Conservation (phyloP, 2,329 filamentous ascomycete genomes). For the Xylaria sp. region DNA sequence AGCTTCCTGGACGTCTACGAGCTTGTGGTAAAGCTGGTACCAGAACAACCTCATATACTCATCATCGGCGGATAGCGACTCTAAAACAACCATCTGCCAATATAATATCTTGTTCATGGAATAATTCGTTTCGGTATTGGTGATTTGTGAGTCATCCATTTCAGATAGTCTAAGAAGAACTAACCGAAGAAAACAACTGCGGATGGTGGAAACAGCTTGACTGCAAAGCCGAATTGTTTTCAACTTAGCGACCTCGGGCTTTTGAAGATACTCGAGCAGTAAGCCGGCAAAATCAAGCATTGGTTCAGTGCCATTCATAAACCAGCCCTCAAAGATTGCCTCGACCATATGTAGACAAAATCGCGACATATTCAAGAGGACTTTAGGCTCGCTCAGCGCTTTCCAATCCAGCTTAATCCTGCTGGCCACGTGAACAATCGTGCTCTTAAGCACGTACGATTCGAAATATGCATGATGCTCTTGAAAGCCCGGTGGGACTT, state of each 20-base stretch:
- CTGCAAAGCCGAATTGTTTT: slow-evolving; percentile 94
- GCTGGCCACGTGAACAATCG: slow-evolving; percentile 75
- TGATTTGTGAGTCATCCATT: slow-evolving; percentile 72
- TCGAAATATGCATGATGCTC: slow-evolving; percentile 97
- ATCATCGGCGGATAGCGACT: slow-evolving; percentile 79
- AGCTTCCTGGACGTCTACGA: slow-evolving; percentile 74
- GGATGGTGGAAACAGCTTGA: slow-evolving; percentile 80
- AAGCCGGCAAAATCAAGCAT: slow-evolving; percentile 88
- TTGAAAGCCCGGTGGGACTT: slow-evolving; percentile 89
- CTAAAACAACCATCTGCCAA: slow-evolving; percentile 93
- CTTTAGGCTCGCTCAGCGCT: slow-evolving; percentile 79
- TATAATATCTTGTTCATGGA: slow-evolving; percentile 90
- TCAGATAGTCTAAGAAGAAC: slow-evolving; percentile 86
- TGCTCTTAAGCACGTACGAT: slow-evolving; percentile 83
- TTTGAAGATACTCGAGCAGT: slow-evolving; percentile 87
- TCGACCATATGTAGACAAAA: slow-evolving; percentile 85
- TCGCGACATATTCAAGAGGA: slow-evolving; percentile 86
- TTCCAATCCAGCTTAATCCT: slow-evolving; percentile 77
- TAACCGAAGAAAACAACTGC: slow-evolving; percentile 80
- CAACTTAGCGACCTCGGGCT: slow-evolving; percentile 79
- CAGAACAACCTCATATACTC: slow-evolving; percentile 86
- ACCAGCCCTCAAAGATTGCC: slow-evolving; percentile 95
- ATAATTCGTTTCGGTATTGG: slow-evolving; percentile 70
- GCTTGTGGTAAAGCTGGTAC: slow-evolving; percentile 90
- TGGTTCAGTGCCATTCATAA: slow-evolving; percentile 84